Percentiles rank a stretch among this genome's conserved stretches.
phyloP scores from a whole-genome alignment of 179 eudicot species.

The Carnegiea gigantea region DNA sequence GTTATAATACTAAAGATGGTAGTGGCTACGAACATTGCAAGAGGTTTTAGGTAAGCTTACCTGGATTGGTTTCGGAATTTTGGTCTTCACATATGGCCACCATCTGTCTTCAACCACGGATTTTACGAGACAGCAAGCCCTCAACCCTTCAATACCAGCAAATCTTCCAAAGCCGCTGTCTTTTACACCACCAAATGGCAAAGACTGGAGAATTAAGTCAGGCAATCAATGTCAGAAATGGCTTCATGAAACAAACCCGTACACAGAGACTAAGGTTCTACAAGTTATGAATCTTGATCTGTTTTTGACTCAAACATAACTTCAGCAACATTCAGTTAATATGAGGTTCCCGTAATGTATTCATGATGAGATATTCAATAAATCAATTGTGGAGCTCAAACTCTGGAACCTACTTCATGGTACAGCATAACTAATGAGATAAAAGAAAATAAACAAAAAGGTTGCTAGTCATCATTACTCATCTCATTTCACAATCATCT shows the following conservation, averaged over 20 bases:
- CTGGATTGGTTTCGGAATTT: constrained; percentile 95
- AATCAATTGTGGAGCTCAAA: neutral
- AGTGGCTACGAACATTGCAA: neutral
- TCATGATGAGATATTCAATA: neutral
- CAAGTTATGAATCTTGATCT: neutral
- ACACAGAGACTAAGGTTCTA: neutral
- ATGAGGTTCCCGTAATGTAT: neutral
- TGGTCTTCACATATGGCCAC: constrained; percentile 94
- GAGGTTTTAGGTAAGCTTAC: constrained; percentile 31
- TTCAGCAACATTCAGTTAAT: neutral
- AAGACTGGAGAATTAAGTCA: constrained; percentile 50
- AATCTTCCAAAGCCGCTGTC: constrained; percentile 98
- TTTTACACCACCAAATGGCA: constrained; percentile 97
- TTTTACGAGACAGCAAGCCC: constrained; percentile 95
- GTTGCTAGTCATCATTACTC: no score
- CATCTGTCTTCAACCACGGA: constrained; percentile 94
- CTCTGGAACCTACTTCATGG: neutral
- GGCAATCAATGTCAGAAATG: neutral
- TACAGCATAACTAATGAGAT: neutral
- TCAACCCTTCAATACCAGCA: constrained; percentile 93
- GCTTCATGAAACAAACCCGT: neutral
- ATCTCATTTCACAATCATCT: neutral
- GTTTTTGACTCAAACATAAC: neutral
- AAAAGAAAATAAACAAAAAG: neutral
- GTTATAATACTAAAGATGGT: neutral